These are phyloP conservation scores for Fusarium sp. DNA, from an alignment of 2,329 filamentous ascomycete species.

Conservation along the genomic window DNA sequence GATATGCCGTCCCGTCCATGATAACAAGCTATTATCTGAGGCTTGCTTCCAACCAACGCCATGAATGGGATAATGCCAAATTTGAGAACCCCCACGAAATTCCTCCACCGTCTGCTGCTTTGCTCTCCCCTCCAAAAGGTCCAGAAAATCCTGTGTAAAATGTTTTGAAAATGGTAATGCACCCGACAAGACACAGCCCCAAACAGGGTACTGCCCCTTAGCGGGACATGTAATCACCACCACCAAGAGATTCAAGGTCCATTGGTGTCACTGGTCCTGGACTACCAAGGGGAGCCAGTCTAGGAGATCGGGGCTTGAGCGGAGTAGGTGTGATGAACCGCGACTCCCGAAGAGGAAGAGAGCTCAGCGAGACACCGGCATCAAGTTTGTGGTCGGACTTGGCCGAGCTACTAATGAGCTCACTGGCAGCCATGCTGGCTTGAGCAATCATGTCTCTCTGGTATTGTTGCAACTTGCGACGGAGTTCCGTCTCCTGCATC, in stretches of 20 bases:
- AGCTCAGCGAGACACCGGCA: constrained; percentile 50
- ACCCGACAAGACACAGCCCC: neutral
- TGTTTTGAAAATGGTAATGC: neutral
- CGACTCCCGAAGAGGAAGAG: constrained; percentile 52
- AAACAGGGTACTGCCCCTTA: neutral
- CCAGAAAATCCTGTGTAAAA: neutral
- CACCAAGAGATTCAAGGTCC: constrained; percentile 59
- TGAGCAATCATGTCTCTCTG: constrained; percentile 72
- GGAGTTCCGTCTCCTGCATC: constrained; percentile 56
- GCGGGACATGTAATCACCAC: constrained; percentile 52
- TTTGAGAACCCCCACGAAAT: neutral
- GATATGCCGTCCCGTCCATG: constrained; percentile 21
- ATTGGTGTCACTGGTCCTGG: constrained; percentile 73
- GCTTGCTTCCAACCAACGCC: constrained; percentile 24
- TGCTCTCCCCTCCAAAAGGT: neutral
- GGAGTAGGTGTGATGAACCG: constrained; percentile 53
- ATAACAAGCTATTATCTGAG: constrained; percentile 14
- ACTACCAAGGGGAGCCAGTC: constrained; percentile 66
- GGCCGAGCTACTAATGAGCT: constrained; percentile 52
- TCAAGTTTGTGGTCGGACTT: constrained; percentile 42
- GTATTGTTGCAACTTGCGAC: constrained; percentile 67
- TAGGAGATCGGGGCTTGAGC: constrained; percentile 62
- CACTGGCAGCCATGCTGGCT: constrained; percentile 62
- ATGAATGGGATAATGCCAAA: constrained; percentile 17
- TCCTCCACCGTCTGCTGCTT: constrained; percentile 10